A percentile compares a stretch with the other conserved stretches of the same genome.
Conservation (phyloP, 2,329 filamentous ascomycete species). For the Phaeomoniella chlamydospora region DNA sequence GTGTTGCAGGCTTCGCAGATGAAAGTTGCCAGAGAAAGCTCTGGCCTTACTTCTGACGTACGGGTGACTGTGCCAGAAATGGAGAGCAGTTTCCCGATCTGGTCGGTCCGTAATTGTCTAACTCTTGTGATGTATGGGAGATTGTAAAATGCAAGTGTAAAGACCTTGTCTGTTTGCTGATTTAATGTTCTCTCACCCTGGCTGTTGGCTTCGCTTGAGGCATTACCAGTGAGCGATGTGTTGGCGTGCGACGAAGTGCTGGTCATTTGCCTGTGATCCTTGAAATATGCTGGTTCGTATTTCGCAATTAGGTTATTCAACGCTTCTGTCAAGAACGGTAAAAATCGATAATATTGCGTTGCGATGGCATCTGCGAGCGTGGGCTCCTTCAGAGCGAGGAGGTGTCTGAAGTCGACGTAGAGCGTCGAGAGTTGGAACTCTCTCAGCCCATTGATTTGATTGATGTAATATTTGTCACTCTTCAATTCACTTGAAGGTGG, state of each 20-base stretch:
- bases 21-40: constrained; percentile 84
- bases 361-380: constrained; percentile 75
- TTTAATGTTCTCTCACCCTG: constrained; percentile 61
- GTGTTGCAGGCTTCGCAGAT: constrained; percentile 77
- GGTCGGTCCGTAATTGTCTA: constrained; percentile 69
- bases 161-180: constrained; percentile 94
- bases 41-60: constrained; percentile 91
- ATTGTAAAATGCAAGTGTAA: constrained; percentile 87
- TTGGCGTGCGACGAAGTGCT: constrained; percentile 58
- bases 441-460: constrained; percentile 48
- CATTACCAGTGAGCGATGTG: constrained; percentile 43
- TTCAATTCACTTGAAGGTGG: constrained; percentile 40
- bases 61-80: constrained; percentile 94
- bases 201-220: constrained; percentile 47
- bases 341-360: constrained; percentile 84
- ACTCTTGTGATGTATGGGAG: constrained; percentile 75
- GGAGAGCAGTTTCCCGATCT: constrained; percentile 85
- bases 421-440: constrained; percentile 49
- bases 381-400: constrained; percentile 55
- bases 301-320: constrained; percentile 89
- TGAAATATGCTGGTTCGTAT: constrained; percentile 87
- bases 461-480: constrained; percentile 51
- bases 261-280: constrained; percentile 75
- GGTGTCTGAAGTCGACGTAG: constrained; percentile 60
- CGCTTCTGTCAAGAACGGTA: constrained; percentile 77